Percentiles rank a stretch among this genome's conserved stretches.
Conservation (phyloP, 177 flowering plant genomes). For the Vitis hybrid region DNA sequence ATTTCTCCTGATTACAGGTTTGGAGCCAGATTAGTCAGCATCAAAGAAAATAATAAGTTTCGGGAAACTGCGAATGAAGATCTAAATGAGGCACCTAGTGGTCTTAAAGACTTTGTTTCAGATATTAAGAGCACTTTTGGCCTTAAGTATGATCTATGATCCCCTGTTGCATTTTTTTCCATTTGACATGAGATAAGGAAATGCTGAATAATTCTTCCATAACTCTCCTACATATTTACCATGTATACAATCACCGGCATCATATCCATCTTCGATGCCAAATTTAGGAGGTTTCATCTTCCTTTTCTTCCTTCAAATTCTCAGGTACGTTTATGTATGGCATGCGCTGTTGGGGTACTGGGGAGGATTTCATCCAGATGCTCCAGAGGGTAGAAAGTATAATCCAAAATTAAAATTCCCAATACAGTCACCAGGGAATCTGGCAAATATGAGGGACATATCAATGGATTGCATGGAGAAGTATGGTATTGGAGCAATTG, state of each 20-base stretch:
- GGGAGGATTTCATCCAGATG: slow-evolving; percentile 48
- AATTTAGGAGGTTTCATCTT: neutral
- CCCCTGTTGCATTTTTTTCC: neutral
- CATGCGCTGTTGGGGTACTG: slow-evolving; percentile 58
- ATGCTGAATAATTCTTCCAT: too few relatives aligned
- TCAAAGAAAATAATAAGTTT: slow-evolving; percentile 54
- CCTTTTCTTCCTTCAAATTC: slow-evolving; percentile 5
- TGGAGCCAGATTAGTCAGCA: slow-evolving; percentile 55
- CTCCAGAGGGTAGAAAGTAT: slow-evolving; percentile 32
- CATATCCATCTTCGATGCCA: neutral
- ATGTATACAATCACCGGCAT: neutral
- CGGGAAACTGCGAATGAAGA: slow-evolving; percentile 24
- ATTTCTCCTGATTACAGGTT: slow-evolving; percentile 36
- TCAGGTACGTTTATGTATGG: slow-evolving; percentile 65
- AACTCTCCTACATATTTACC: too few relatives aligned
- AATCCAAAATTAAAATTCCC: slow-evolving; percentile 47
- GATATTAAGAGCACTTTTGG: slow-evolving; percentile 43
- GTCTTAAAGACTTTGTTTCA: slow-evolving; percentile 47
- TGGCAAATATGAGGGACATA: slow-evolving; percentile 44
- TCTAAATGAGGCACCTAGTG: slow-evolving; percentile 26
- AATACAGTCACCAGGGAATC: slow-evolving; percentile 49
- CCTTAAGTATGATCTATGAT: slow-evolving; percentile 40
- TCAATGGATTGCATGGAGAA: slow-evolving; percentile 58
- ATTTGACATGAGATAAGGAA: neutral
- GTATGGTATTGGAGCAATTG: slow-evolving; percentile 55